These are phyloP conservation scores for Dillenia suffruticosa DNA, from an alignment of 164 flowering plant species.

Conservation along the genomic window DNA sequence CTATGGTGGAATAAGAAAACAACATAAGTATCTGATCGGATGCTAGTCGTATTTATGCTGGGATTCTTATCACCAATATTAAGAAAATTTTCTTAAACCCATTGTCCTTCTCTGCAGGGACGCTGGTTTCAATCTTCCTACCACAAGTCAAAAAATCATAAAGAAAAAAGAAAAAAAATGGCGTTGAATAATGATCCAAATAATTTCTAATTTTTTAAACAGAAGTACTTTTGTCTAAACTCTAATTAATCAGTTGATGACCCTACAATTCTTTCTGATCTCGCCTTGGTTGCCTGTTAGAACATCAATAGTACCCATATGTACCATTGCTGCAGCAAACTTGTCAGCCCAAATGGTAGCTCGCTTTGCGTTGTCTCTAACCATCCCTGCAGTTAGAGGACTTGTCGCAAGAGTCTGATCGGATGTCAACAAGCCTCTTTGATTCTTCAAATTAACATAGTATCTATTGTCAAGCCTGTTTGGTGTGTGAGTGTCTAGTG, in stretches of 20 bases:
- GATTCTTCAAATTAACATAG: slow-evolving; percentile 14
- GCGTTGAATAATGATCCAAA: no score
- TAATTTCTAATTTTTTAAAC: no score
- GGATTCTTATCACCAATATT: no score
- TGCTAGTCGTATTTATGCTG: no score
- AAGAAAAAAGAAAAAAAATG: no score
- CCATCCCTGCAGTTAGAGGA: slow-evolving; percentile 12
- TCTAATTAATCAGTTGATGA: slow-evolving; percentile 12
- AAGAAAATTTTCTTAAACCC: no score
- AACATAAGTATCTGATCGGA: no score
- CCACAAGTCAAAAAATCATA: no score
- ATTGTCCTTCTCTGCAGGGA: no score
- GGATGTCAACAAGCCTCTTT: slow-evolving; percentile 18
- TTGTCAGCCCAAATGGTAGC: slow-evolving; percentile 15
- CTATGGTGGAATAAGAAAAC: slow-evolving; percentile 4
- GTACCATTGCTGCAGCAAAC: slow-evolving; percentile 32
- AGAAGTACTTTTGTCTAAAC: no score
- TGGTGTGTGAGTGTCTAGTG: slow-evolving; percentile 20
- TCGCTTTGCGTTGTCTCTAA: slow-evolving; percentile 13
- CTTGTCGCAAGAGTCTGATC: slow-evolving; percentile 23
- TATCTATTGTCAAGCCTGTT: slow-evolving; percentile 27
- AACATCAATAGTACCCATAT: slow-evolving; percentile 31
- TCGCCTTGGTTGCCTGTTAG: slow-evolving; percentile 27
- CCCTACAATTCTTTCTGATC: slow-evolving; percentile 28
- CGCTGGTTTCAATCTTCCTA: no score